These are phyloP conservation scores for Kodamaea leandrae DNA, from an alignment of 805 yeast genomes.

Conservation along the genomic window DNA sequence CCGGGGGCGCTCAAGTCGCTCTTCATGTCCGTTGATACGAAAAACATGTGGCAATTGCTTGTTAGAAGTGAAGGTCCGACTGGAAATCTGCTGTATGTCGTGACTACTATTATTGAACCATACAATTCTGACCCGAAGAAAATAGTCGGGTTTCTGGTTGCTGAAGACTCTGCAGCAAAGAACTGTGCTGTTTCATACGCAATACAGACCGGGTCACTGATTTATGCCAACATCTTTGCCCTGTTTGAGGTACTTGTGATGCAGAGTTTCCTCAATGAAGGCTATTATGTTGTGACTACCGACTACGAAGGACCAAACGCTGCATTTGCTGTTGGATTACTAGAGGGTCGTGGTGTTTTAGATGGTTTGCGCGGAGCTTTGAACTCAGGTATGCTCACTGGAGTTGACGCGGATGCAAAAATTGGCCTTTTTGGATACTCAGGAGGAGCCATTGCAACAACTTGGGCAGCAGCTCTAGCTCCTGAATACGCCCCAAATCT, in stretches of 20 bases:
- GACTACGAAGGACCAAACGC: slow-evolving; percentile 35
- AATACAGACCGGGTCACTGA: slow-evolving; percentile 15
- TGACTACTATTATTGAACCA: slow-evolving; percentile 23
- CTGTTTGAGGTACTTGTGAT: slow-evolving; percentile 16
- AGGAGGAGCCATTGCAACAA: slow-evolving; percentile 37
- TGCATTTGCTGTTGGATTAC: slow-evolving; percentile 30
- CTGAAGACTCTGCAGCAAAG: slow-evolving; percentile 19
- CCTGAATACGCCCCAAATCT: slow-evolving; percentile 38
- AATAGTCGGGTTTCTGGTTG: slow-evolving; percentile 19
- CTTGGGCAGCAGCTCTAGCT: slow-evolving; percentile 38
- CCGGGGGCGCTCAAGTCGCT: slow-evolving; percentile 20
- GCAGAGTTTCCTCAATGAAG: slow-evolving; percentile 19
- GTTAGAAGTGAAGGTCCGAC: slow-evolving; percentile 20
- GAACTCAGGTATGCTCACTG: slow-evolving; percentile 17
- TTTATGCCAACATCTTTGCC: slow-evolving; percentile 11
- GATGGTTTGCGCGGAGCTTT: slow-evolving; percentile 32
- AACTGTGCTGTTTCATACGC: slow-evolving; percentile 23
- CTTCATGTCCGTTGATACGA: slow-evolving; percentile 17
- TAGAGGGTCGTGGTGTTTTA: slow-evolving; percentile 29
- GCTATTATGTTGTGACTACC: slow-evolving; percentile 33
- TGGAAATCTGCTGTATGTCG: slow-evolving; percentile 20
- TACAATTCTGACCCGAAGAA: slow-evolving; percentile 23
- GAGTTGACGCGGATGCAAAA: slow-evolving; percentile 19
- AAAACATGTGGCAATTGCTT: slow-evolving; percentile 18
- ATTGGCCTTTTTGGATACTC: slow-evolving; percentile 35